Conservation (phyloP, 2,329 filamentous ascomycete species). For the Zymoseptoria brevis region DNA sequence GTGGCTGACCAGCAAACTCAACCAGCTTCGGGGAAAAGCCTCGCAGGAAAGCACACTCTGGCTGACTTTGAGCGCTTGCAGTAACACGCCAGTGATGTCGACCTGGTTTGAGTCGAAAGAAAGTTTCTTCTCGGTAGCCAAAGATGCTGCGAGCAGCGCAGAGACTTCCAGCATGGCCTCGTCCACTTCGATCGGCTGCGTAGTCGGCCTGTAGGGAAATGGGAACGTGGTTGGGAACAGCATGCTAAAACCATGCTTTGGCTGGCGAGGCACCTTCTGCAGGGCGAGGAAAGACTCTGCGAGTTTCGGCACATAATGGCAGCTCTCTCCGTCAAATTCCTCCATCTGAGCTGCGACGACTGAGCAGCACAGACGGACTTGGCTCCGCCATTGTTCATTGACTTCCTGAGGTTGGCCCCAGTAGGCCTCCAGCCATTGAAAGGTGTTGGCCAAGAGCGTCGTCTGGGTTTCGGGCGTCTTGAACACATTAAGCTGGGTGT, state of each 20-base stretch:
- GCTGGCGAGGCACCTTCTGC: conserved; percentile 53
- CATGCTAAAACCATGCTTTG: conserved; percentile 62
- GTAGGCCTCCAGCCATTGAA: conserved; percentile 84
- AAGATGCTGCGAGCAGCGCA: conserved; percentile 65
- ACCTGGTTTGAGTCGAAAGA: conserved; percentile 41
- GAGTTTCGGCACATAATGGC: conserved; percentile 83
- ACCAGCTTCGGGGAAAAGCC: conserved; percentile 81
- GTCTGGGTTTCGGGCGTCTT: conserved; percentile 66
- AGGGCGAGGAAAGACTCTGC: conserved; percentile 82
- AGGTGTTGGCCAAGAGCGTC: conserved; percentile 53
- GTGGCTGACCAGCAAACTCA: conserved; percentile 71
- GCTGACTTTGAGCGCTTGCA: conserved; percentile 73
- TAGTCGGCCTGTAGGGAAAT: conserved; percentile 66
- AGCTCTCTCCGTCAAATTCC: conserved; percentile 69
- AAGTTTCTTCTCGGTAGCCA: conserved; percentile 23
- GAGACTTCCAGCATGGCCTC: conserved; percentile 84
- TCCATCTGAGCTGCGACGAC: conserved; percentile 79
- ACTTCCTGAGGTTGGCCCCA: conserved; percentile 69
- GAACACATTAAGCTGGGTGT: conserved; percentile 75
- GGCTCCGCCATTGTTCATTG: conserved; percentile 81
- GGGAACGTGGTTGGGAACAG: conserved; percentile 87
- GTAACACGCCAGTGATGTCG: conserved; percentile 66
- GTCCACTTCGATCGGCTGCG: conserved; percentile 47
- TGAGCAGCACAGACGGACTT: conserved; percentile 87
- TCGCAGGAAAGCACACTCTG: conserved; percentile 84